A percentile compares a stretch with the other conserved stretches of the same genome.
These are phyloP conservation scores for Metschnikowia matae DNA, from an alignment of 805 yeast species.

Conservation along the genomic window DNA sequence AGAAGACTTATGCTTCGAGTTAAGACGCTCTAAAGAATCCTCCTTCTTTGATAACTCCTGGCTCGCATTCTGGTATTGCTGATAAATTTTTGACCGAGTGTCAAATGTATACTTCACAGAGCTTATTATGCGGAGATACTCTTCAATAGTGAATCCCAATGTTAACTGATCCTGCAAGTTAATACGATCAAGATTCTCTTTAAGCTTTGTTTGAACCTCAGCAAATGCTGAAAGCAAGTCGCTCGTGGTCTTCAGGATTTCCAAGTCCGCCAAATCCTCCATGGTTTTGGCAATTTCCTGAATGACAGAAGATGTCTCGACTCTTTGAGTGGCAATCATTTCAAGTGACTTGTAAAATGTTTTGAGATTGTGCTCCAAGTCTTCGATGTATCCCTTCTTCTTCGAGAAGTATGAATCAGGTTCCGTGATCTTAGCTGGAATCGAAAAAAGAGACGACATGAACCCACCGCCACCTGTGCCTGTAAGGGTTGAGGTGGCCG, in stretches of 20 bases:
- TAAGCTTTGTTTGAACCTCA: conserved; percentile 63
- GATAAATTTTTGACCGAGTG: conserved; percentile 60
- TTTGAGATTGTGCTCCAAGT: conserved; percentile 67
- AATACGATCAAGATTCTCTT: conserved; percentile 71
- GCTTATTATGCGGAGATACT: conserved; percentile 72
- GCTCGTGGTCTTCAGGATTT: conserved; percentile 62
- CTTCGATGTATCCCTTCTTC: conserved; percentile 64
- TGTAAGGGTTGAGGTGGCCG: conserved; percentile 16
- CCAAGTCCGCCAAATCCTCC: conserved; percentile 65
- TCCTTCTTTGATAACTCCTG: conserved; percentile 46
- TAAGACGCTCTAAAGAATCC: conserved; percentile 41
- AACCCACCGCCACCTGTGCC: conserved; percentile 47
- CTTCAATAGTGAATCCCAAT: conserved; percentile 82
- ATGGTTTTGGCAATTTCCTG: conserved; percentile 58
- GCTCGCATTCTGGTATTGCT: conserved; percentile 39
- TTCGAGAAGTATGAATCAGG: conserved; percentile 74
- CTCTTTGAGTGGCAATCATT: conserved; percentile 66
- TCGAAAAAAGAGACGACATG: conserved; percentile 67
- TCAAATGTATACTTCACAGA: conserved; percentile 71
- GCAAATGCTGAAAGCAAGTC: conserved; percentile 68
- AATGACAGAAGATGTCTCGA: conserved; percentile 63
- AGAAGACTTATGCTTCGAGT: conserved; percentile 44
- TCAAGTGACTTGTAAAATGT: conserved; percentile 70
- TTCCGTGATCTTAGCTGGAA: conserved; percentile 66
- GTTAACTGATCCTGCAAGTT: conserved; percentile 84